These are phyloP conservation scores for Cercophora newfieldiana DNA, from an alignment of 495 filamentous ascomycete species.

Conservation along the genomic window DNA sequence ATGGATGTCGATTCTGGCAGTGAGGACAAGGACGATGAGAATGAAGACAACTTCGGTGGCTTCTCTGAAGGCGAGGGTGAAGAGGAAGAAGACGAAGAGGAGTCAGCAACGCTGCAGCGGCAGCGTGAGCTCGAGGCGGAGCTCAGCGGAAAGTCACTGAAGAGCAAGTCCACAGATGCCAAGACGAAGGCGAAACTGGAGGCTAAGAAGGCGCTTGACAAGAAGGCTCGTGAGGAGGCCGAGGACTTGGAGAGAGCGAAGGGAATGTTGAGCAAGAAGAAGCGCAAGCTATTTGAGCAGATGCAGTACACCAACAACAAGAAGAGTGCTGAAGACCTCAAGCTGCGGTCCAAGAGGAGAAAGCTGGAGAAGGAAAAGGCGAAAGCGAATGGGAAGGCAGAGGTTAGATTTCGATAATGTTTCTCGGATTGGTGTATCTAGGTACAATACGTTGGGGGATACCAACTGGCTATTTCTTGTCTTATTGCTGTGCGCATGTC, in stretches of 20 bases:
- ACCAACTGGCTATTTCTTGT: neutral
- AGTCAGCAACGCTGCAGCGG: constrained; percentile 52
- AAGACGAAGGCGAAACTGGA: constrained; percentile 62
- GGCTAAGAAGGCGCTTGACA: constrained; percentile 65
- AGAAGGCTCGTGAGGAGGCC: constrained; percentile 70
- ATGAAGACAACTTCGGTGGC: constrained; percentile 43
- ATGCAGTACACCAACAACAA: constrained; percentile 88
- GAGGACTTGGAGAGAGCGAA: constrained; percentile 84
- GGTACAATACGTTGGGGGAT: neutral
- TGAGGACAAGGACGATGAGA: constrained; percentile 49
- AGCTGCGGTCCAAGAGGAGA: constrained; percentile 80
- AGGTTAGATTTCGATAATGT: constrained; percentile 19
- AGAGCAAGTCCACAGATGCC: constrained; percentile 44
- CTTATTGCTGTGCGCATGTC: neutral
- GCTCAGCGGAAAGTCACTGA: constrained; percentile 55
- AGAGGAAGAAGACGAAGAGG: constrained; percentile 44
- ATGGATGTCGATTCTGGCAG: constrained; percentile 43
- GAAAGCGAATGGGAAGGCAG: constrained; percentile 31
- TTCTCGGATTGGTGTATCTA: constrained; percentile 24
- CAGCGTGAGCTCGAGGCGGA: constrained; percentile 94
- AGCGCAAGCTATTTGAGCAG: constrained; percentile 86
- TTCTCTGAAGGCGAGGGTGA: constrained; percentile 45
- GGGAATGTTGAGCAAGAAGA: constrained; percentile 92
- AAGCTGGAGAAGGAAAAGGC: constrained; percentile 73
- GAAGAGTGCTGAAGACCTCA: constrained; percentile 72